Percentiles rank a stretch among this genome's conserved stretches.
phyloP scores from a whole-genome alignment of 345 rosid genomes.

The Conringia planisiliqua region DNA sequence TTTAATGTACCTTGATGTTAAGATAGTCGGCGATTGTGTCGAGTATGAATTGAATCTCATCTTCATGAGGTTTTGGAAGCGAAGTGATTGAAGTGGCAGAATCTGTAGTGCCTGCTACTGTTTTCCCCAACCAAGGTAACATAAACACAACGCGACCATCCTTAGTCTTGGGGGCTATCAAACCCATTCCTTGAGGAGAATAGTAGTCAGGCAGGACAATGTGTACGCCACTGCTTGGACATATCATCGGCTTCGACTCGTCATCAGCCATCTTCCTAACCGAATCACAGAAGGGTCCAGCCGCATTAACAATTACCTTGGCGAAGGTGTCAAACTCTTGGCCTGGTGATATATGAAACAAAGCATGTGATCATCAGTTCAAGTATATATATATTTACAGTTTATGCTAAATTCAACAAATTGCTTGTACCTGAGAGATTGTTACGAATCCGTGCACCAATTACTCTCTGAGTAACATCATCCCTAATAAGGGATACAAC shows the following conservation, averaged over 20 bases:
- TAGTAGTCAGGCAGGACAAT: constrained; percentile 92
- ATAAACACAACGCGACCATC: constrained; percentile 96
- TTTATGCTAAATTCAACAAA: not conserved
- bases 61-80: constrained; percentile 95
- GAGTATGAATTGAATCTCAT: constrained; percentile 94
- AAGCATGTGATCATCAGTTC: not conserved
- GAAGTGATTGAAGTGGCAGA: constrained; percentile 69
- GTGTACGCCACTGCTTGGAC: constrained; percentile 98
- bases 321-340: constrained; percentile 82
- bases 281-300: constrained; percentile 93
- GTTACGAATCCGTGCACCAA: constrained; percentile 83
- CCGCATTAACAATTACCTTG: constrained; percentile 88
- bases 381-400: not conserved
- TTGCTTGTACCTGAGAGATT: constrained; percentile 60
- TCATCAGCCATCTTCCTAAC: constrained; percentile 75
- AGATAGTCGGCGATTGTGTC: constrained; percentile 93
- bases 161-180: constrained; percentile 98
- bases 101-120: constrained; percentile 96
- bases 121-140: constrained; percentile 98
- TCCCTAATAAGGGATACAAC: constrained; percentile 75
- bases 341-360: constrained; percentile 38
- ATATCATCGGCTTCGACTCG: constrained; percentile 66
- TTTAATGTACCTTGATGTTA: constrained; percentile 56
- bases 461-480: constrained; percentile 48
- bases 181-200: constrained; percentile 99